phyloP scores from a whole-genome alignment of 768 basidiomycete genomes.

The Clathrus columnatus region DNA sequence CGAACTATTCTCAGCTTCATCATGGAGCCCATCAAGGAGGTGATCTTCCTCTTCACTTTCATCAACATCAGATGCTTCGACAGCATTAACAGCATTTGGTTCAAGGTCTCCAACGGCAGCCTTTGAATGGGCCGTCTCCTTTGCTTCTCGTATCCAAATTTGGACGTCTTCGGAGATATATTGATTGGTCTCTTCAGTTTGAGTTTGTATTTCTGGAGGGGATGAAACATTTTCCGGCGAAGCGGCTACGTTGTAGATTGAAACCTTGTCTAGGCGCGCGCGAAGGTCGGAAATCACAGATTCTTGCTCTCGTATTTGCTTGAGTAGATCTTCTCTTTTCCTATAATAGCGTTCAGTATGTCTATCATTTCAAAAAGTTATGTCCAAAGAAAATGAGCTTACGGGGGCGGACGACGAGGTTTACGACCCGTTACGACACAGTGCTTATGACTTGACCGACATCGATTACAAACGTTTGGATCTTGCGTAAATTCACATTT shows the following conservation, averaged over 20 bases:
- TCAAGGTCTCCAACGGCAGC: conserved; percentile 3
- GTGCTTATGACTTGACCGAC: conserved; percentile 58
- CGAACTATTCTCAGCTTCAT: conserved; percentile 15
- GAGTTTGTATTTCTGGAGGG: neutral
- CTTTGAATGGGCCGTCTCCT: conserved; percentile 25
- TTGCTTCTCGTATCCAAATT: conserved; percentile 72
- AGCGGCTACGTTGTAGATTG: neutral
- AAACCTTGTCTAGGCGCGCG: neutral
- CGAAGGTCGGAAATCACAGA: neutral
- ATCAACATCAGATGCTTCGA: conserved; percentile 20
- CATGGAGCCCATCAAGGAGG: conserved; percentile 22
- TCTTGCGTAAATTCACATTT: conserved; percentile 70
- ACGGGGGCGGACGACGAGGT: conserved; percentile 74
- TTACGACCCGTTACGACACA: conserved; percentile 80
- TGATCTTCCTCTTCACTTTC: conserved; percentile 33
- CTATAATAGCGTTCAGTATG: conserved; percentile 28
- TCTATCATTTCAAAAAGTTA: neutral
- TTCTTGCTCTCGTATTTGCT: conserved; percentile 27
- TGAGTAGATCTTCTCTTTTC: conserved; percentile 73
- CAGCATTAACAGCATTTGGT: conserved; percentile 2
- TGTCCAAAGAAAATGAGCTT: conserved; percentile 21
- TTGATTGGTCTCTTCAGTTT: neutral
- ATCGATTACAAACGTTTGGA: conserved; percentile 68
- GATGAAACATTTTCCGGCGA: neutral
- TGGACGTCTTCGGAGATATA: conserved; percentile 44